Base-by-base conservation (phyloP, 768 basidiomycete genomes). In the Termitomyces sp. region DNA sequence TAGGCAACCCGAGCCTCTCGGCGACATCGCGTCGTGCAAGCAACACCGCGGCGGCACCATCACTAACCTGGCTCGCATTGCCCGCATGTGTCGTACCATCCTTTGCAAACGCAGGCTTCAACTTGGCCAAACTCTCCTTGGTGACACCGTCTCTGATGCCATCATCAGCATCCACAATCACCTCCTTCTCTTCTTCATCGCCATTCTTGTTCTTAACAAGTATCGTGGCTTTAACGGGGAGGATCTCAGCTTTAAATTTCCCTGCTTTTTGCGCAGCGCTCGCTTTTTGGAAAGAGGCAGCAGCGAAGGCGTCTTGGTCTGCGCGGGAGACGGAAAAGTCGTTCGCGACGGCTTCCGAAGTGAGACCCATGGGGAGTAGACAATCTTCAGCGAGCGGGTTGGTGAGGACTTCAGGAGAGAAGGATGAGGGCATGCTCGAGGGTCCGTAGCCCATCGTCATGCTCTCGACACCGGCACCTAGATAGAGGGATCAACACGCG, bases 71-170 rank as follows among this genome's bases (percentile, higher is more conserved):
- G 20, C 41, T 43, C 3, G 41, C 41, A 11, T 43, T 44, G 13
- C 45, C 45, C 5, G 20, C 45, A 28, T 20, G 45, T 6, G 92
- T 94, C 26, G 76, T 71, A 14, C 87, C 92, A 54, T 81, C 82
- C 74, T 88, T 84, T 57, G 74, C 72, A 76, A 96, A 96, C 5
- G 90, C 86, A 18, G 92, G 85, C 73, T 91, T 92, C 61, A 95
- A 81, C 77, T 92, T 94, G 24, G 76, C 71, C 52, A 97, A 75
- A 56, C 81, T 84, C 76, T 91, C 86, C 53, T 78, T 76, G 3
- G 94, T 95, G 52, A 93, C 88, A 53, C 91, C 93, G 22, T 87
- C 88, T 14, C 94, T 76, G 59, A 97, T 83, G 55, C 94, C 94
- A 64, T 96, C 94, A 65, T 97, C 94, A 33, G 71, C 65, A 67